Base-by-base conservation (phyloP, 2,329 filamentous ascomycete species). In the Botrytis porri region DNA sequence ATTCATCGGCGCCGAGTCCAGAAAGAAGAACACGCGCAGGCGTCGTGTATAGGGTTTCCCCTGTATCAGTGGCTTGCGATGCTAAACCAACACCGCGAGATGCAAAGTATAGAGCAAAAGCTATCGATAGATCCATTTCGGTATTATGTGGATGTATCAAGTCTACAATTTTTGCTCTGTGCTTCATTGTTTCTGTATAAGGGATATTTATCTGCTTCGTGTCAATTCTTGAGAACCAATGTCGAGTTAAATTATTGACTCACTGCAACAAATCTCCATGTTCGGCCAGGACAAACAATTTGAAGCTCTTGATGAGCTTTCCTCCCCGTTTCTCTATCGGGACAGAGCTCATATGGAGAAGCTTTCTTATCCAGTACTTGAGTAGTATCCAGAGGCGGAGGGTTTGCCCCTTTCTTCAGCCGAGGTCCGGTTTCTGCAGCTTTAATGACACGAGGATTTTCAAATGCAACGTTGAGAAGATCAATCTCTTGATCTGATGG, bases 71-170 rank as follows among this genome's bases (percentile, higher is more conserved):
- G 51, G 51, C 76, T 6, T 71, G 74, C 25, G 75, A 75, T 43
- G 77, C 77, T 59, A 83, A 57, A 85, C 84, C 29, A 81, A 76
- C 0, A 91, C 94, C 95, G 57, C 94, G 88, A 0, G 95, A 91
- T 9, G 96, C 94, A 83, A 99, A 99, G 82, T 98, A 98, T n/a
- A 99, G 85, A 0, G 96, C 96, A 77, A 88, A 92, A 0, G 93
- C 92, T 78, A 99, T 99, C 5, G 96, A 99, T 0, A 99, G 86
- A 79, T 99, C 96, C 96, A 99, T 99, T 82, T 99, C 96, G 0
- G 96, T 99, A 77, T 97, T 95, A 82, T 99, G 96, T 0, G 96
- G 96, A 77, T 92, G 87, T 81, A 99, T 98, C 29, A 99, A 85
- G 3, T 88, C 86, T 54, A 95, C 87, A 32, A 99, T 88, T 39